Base-by-base conservation (phyloP, 345 rosid species). In the Gossypium thurberi region DNA sequence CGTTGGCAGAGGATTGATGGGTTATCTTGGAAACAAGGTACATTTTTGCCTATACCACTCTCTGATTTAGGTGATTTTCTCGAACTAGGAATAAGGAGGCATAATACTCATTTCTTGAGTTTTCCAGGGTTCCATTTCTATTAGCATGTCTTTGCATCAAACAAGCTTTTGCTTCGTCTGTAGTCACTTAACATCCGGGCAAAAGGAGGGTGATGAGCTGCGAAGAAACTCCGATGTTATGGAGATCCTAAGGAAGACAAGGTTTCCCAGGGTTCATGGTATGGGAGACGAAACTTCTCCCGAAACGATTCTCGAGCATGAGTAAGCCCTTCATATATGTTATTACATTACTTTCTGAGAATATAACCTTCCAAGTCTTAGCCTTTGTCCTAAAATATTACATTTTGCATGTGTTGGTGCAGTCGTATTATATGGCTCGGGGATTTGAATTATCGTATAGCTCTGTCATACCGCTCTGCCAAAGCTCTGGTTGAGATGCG, bases 1-100 rank as follows among this genome's bases (percentile, higher is more conserved):
- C 78, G 97, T 96, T 13, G 99, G 99, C 58, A 87, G 99, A 93
- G 99, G 99, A 81, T 81, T 96, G 84, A 96, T 96, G 98, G 99
- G 98, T 72, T 96, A 93, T 82, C 97, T 96, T 26, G 97, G 99
- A 56, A 96, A 96, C 88, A 96, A 96, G 97, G 99, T 93, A 78
- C 8, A 48, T 65, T 63, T 71, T 80, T 25, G 25, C 69, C 75
- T 60, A 23, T 72, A 6, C 12, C n/a, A 53, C 25, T 68, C 25
- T 61, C n/a, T 76, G 72, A 59, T 47, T 76, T 68, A 58, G 69
- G 57, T 48, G 44, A 73, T 69, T 12, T 18, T 61, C 4, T 72
- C 63, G 76, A 73, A 70, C 47, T 69, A 58, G 47, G 46, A 62
- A 11, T 50, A 63, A 25, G 51, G 64, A 50, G 25, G 44, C 73